These are phyloP conservation scores for Tuber calosporum DNA, from an alignment of 495 filamentous ascomycete species.

Conservation along the genomic window DNA sequence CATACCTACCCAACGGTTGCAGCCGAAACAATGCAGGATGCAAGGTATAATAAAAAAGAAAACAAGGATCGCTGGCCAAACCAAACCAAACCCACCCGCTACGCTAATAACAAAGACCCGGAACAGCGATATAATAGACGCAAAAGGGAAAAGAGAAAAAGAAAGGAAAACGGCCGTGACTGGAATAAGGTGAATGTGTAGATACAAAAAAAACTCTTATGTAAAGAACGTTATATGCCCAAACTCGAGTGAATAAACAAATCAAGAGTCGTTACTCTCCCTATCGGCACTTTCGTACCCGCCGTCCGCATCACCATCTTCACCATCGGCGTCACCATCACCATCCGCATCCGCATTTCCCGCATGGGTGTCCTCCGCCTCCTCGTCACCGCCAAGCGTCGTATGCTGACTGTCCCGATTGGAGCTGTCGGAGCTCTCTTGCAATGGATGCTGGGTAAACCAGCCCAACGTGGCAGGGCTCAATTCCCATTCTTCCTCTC, in stretches of 20 bases:
- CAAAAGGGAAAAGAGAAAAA: not conserved
- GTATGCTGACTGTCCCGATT: not conserved
- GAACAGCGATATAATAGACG: not conserved
- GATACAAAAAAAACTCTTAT: constrained; percentile 2
- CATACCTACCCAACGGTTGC: not conserved
- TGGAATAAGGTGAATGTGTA: not conserved
- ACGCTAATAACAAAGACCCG: not conserved
- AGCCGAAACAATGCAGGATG: not conserved
- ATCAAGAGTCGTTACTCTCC: not conserved
- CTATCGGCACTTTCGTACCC: constrained; percentile 3
- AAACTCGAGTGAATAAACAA: not conserved
- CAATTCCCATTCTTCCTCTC: constrained; percentile 5
- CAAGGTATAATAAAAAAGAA: not conserved
- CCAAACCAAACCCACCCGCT: not conserved
- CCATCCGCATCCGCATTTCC: not conserved
- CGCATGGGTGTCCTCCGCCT: constrained; percentile 6
- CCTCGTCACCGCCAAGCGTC: not conserved
- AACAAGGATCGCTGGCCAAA: not conserved
- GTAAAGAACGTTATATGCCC: not conserved
- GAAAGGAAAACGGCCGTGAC: not conserved
- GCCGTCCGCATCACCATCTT: constrained; percentile 1
- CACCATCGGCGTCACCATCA: constrained; percentile 9
- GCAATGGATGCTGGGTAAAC: constrained; percentile 8
- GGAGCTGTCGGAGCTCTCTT: not conserved
- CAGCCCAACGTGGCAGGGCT: constrained; percentile 19